Evolutionary conservation across 192 early-diverging fungal genomes (phyloP).

Genomic region (Backusella macrospora): DNA sequence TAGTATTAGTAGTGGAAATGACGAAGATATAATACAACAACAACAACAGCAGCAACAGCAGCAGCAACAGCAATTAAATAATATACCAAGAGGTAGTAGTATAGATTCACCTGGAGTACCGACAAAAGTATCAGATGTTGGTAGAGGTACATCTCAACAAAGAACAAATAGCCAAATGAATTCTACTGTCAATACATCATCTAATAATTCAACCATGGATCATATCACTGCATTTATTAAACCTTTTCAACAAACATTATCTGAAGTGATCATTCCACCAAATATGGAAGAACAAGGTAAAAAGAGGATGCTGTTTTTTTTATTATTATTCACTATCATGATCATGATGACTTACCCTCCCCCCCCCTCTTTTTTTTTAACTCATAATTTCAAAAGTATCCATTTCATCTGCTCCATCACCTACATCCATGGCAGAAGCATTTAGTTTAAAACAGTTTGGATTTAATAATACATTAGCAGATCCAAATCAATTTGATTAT

Average conservation of each 20-base stretch:
- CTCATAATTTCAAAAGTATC: not conserved
- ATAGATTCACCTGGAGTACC: not conserved
- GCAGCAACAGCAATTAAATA: not conserved
- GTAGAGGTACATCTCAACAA: not conserved
- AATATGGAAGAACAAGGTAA: conserved; percentile 5
- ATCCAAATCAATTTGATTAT: conserved; percentile 20
- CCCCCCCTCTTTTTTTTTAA: too few species aligned
- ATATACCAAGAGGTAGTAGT: not conserved
- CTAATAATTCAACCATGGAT: not conserved
- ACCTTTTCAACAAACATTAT: conserved; percentile 11
- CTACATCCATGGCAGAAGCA: conserved; percentile 25
- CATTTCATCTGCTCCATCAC: conserved; percentile 9
- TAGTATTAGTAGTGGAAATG: not conserved
- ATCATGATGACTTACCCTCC: not conserved
- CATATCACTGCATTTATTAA: not conserved
- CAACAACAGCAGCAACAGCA: not conserved
- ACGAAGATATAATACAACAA: not conserved
- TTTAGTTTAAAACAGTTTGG: conserved; percentile 42
- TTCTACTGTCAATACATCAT: not conserved
- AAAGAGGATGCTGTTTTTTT: not conserved
- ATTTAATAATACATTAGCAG: conserved; percentile 23
- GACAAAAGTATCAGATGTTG: conserved; percentile 21
- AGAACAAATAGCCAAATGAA: not conserved
- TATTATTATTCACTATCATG: too few species aligned
- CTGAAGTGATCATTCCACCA: conserved; percentile 18